These are phyloP conservation scores for Phytopythium mirpurense DNA, from an alignment of 352 stramenopile genomes.

Conservation along the genomic window DNA sequence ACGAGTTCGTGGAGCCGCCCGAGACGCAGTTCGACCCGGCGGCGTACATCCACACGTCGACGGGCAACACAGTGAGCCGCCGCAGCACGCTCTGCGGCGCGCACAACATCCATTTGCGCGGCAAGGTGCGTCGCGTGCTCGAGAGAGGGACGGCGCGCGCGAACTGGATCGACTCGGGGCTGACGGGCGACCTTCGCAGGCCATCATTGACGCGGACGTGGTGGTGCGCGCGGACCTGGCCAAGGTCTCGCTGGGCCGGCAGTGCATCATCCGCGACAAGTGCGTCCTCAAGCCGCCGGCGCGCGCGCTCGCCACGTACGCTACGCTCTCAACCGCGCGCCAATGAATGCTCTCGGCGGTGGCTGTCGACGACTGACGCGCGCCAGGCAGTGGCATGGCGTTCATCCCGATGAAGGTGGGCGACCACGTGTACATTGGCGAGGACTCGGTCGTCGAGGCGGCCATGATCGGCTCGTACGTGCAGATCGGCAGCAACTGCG, in stretches of 20 bases:
- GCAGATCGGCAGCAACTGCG: conserved; percentile 81
- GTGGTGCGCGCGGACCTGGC: conserved; percentile 80
- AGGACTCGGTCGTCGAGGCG: conserved; percentile 71
- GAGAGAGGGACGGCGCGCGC: neutral
- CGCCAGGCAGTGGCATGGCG: conserved; percentile 39
- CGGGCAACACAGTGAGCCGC: conserved; percentile 70
- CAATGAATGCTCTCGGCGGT: neutral
- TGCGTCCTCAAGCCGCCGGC: conserved; percentile 73
- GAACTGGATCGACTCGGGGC: neutral
- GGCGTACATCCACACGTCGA: conserved; percentile 63
- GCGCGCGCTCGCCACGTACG: conserved; percentile 53
- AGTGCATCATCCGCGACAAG: conserved; percentile 67
- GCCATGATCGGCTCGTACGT: conserved; percentile 81
- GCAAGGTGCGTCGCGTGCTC: conserved; percentile 37
- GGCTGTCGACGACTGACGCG: neutral
- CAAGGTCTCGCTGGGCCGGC: conserved; percentile 76
- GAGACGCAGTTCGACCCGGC: conserved; percentile 46
- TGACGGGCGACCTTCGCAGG: conserved; percentile 15
- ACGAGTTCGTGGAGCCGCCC: conserved; percentile 47
- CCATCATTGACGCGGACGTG: conserved; percentile 63
- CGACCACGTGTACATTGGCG: conserved; percentile 76
- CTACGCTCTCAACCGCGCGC: neutral
- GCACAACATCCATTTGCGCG: conserved; percentile 71
- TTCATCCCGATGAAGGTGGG: conserved; percentile 85
- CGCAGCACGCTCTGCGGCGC: conserved; percentile 55